Percentiles rank a stretch among this genome's conserved stretches.
These are phyloP conservation scores for Arachnomyces sp. DNA, from an alignment of 2,329 filamentous ascomycete species.

Conservation along the genomic window DNA sequence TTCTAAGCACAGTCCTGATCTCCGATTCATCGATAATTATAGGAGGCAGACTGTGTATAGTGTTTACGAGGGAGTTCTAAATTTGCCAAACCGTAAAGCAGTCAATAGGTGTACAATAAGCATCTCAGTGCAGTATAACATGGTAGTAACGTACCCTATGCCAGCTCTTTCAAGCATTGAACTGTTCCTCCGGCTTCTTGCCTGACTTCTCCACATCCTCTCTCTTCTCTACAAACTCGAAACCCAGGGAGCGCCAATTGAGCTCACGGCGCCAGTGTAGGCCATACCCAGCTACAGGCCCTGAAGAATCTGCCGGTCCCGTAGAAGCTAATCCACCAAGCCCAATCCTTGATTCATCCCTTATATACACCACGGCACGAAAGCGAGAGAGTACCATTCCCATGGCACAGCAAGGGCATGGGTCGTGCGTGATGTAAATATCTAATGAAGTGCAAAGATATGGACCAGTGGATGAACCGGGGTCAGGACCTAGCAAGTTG, in stretches of 20 bases:
- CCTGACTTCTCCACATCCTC: constrained; percentile 5
- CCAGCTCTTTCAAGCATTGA: constrained; percentile 16
- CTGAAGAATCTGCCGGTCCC: constrained; percentile 1
- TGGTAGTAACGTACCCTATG: constrained; percentile 4
- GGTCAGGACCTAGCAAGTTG: too few species aligned
- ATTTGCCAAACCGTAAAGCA: too few species aligned
- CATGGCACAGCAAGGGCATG: constrained; percentile 96
- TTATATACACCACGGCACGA: constrained; percentile 66
- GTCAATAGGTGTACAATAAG: too few species aligned
- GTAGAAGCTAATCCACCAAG: constrained; percentile 71
- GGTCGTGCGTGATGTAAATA: constrained; percentile 90
- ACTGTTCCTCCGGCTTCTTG: constrained; percentile 6
- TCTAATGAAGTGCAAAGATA: constrained; percentile 93
- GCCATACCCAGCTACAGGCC: constrained; percentile 42
- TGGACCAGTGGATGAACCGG: background rate
- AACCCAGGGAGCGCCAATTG: constrained; percentile 43
- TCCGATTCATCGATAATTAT: too few species aligned
- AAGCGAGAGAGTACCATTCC: constrained; percentile 90
- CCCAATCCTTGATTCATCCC: constrained; percentile 58
- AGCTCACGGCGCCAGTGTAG: constrained; percentile 55
- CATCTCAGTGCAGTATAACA: too few species aligned
- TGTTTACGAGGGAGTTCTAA: too few species aligned
- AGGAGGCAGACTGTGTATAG: too few species aligned
- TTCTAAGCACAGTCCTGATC: too few species aligned
- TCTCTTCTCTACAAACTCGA: constrained; percentile 34